Conservation (phyloP, 805 yeast species). For the Saccharomycopsis synnaedendra region DNA sequence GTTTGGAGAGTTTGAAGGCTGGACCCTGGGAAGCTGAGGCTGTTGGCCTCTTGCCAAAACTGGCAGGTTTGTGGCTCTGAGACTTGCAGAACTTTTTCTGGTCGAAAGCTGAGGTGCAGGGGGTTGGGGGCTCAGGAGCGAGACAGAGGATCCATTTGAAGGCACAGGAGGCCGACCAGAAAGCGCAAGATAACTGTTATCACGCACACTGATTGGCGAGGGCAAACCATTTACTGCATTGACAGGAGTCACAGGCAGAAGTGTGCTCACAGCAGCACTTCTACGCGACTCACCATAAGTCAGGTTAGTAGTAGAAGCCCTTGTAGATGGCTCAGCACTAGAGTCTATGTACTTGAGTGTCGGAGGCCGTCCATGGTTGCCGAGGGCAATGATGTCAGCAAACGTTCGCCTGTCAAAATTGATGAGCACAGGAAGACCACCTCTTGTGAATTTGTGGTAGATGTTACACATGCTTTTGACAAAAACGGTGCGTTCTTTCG, state of each 20-base stretch:
- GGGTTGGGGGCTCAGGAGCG: no score
- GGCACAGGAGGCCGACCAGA: conserved; percentile 4
- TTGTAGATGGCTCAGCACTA: background rate
- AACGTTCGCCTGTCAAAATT: conserved; percentile 38
- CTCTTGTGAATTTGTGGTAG: conserved; percentile 43
- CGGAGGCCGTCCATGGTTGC: conserved; percentile 14
- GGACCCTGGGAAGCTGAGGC: no score
- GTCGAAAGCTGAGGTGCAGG: no score
- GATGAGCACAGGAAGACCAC: conserved; percentile 39
- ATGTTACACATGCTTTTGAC: conserved; percentile 39
- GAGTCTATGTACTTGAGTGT: background rate
- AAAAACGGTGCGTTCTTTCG: conserved; percentile 50
- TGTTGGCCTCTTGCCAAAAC: no score
- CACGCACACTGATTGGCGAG: conserved; percentile 7
- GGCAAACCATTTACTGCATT: background rate
- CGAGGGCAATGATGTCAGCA: conserved; percentile 15
- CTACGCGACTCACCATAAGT: background rate
- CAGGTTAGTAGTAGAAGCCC: conserved; percentile 7
- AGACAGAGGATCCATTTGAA: background rate
- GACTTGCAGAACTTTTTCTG: no score
- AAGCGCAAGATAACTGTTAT: conserved; percentile 5
- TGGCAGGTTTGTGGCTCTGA: no score
- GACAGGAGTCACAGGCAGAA: conserved; percentile 4
- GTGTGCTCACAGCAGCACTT: no score
- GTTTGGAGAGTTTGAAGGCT: no score